These are phyloP conservation scores for Fraxinus cuspidata DNA, from an alignment of 257 asterid species.

Conservation along the genomic window DNA sequence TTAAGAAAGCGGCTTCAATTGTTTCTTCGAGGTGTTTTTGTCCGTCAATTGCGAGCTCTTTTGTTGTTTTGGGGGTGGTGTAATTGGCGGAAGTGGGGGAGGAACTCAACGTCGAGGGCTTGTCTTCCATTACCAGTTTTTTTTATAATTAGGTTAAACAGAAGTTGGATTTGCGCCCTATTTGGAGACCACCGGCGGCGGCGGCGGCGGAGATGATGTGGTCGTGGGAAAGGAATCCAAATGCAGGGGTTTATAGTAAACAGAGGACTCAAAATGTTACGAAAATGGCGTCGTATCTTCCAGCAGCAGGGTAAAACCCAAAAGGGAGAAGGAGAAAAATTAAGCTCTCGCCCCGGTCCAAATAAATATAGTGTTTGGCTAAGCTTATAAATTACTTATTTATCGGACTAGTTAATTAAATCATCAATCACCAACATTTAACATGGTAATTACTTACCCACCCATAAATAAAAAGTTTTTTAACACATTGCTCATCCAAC, in stretches of 20 bases:
- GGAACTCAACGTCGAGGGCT: slow-evolving; percentile 36
- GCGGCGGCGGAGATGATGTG: not conserved
- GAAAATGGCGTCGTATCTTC: not conserved
- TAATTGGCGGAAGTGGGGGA: slow-evolving; percentile 38
- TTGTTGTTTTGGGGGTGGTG: slow-evolving; percentile 37
- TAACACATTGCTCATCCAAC: too few species aligned
- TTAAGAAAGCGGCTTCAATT: slow-evolving; percentile 67
- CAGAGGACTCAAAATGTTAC: not conserved
- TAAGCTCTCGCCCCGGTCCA: too few species aligned
- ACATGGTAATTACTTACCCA: too few species aligned
- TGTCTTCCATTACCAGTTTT: slow-evolving; percentile 46
- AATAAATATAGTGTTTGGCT: not conserved
- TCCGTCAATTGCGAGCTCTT: slow-evolving; percentile 68
- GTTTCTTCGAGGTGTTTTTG: slow-evolving; percentile 73
- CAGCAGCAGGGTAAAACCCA: not conserved
- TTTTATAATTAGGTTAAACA: not conserved
- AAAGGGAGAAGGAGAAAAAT: too few species aligned
- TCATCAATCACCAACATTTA: too few species aligned
- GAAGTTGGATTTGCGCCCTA: not conserved
- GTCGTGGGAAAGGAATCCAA: not conserved
- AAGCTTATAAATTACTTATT: not conserved
- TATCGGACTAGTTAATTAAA: too few species aligned
- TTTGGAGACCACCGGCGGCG: not conserved
- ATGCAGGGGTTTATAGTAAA: not conserved
- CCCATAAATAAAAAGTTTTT: too few species aligned